Percentiles rank a stretch among this genome's conserved stretches.
phyloP scores from a whole-genome alignment of 148 eudicot genomes.

The Silene latifolia region DNA sequence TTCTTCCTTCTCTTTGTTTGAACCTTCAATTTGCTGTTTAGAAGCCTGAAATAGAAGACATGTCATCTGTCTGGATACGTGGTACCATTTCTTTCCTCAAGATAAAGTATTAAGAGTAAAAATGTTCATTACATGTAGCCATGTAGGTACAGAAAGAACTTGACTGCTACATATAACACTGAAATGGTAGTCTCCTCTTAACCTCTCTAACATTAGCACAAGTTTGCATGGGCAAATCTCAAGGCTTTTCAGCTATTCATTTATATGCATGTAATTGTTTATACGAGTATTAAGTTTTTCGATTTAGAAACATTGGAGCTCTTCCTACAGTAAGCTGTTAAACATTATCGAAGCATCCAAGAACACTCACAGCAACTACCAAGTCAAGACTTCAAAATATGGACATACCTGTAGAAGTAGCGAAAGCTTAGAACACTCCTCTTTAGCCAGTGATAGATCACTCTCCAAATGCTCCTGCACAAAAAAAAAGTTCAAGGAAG shows the following conservation, averaged over 20 bases:
- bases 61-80: not conserved
- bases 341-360: not conserved
- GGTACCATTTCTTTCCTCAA: not conserved
- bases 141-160: not conserved
- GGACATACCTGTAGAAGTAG: constrained; percentile 56
- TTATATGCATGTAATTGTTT: constrained; percentile 8
- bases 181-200: not conserved
- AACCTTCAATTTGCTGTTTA: constrained; percentile 53
- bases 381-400: not conserved
- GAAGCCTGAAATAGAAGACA: constrained; percentile 57
- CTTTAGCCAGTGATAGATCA: constrained; percentile 60
- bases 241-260: not conserved
- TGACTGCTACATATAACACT: not conserved
- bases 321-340: not conserved
- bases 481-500: not conserved
- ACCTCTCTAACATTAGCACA: not conserved
- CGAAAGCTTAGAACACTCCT: constrained; percentile 63
- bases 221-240: not conserved
- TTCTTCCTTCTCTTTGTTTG: constrained; percentile 66
- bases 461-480: constrained; percentile 77
- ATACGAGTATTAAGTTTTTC: not conserved
- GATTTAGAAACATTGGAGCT: not conserved
- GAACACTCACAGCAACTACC: not conserved
- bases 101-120: not conserved
- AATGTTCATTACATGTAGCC: not conserved